Evolutionary conservation across 2,329 filamentous ascomycete genomes (phyloP), one percentile per base, ranked within the genome.

Genomic region (Furcasterigmium sp.): DNA sequence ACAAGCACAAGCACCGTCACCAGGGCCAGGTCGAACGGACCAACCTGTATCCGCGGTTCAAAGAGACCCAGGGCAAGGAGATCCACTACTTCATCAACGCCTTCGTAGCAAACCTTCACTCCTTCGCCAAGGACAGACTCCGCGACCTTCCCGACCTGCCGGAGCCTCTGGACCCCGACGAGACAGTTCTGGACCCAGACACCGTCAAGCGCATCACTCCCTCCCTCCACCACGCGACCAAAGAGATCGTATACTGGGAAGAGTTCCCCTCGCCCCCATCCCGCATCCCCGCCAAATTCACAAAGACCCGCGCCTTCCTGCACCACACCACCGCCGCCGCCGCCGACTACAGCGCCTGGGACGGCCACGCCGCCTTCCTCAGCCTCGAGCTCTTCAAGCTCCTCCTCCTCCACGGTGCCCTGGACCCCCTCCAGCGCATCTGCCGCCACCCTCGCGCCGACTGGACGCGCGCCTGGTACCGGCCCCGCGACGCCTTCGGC

Each of bases 401-500:
- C 3, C 44, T 59, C n/a, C 38, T 56, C 19, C n/a, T 58, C 2
- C 37, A 51, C 20, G 55, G 55, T 5, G 49, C 56, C 26, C 55
- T 56, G 51, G 50, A 54, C 29, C 25, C 45, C 1, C 30, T 57
- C 8, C 39, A 56, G 5, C 45, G 48, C 5, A 37, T 54, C 3
- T 51, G 49, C 41, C 32, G 46, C 8, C 41, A 47, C n/a, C 47
- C 49, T 4, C 36, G 41, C 8, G 38, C 40, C 2, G 30, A 37
- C 15, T 43, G 53, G 15, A 5, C 18, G 4, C 23, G 37, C 8
- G 36, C n/a, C 11, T 38, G 36, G 36, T 8, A 25, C 9, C 18
- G 17, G 20, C 36, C 20, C 36, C 26, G 26, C 36, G 20, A 38
- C 36, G 36, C 36, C 14, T 25, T 25, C 20, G 36, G 36, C 13